Conservation (phyloP, 2,329 filamentous ascomycete species). For the Hypocreales sp. region DNA sequence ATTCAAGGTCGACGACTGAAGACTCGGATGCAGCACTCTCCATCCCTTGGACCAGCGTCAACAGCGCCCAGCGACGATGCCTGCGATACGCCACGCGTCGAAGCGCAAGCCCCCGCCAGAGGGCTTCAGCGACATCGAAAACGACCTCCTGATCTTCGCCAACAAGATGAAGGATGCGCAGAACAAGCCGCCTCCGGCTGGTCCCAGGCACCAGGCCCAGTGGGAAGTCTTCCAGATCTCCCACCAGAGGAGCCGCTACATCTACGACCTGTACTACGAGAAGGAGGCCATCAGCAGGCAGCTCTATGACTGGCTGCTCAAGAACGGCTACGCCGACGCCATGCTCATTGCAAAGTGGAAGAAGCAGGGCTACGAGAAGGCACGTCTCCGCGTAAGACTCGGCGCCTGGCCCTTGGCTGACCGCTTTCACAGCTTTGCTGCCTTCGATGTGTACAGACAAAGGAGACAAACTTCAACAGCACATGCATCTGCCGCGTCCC, state of each 20-base stretch:
- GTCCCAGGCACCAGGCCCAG: slow-evolving; percentile 71
- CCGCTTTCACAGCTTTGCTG: slow-evolving; percentile 57
- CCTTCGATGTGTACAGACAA: slow-evolving; percentile 93
- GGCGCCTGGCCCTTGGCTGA: slow-evolving; percentile 10
- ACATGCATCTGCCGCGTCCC: slow-evolving; percentile 96
- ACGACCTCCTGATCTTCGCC: slow-evolving; percentile 68
- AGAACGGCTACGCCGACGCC: slow-evolving; percentile 90
- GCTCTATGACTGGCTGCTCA: slow-evolving; percentile 90
- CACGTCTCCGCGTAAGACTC: slow-evolving; percentile 22
- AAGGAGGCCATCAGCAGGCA: slow-evolving; percentile 88
- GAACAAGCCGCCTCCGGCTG: slow-evolving; percentile 70
- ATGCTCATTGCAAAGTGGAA: slow-evolving; percentile 99
- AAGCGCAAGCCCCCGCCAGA: slow-evolving; percentile 73
- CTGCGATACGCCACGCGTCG: slow-evolving; percentile 57
- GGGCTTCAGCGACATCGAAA: slow-evolving; percentile 78
- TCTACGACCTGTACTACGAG: slow-evolving; percentile 96
- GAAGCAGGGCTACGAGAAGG: slow-evolving; percentile 98
- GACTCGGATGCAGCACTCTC: no score
- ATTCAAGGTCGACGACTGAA: no score
- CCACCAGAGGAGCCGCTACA: slow-evolving; percentile 81
- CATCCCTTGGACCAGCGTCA: not conserved
- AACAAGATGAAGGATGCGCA: slow-evolving; percentile 95
- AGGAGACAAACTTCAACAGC: slow-evolving; percentile 97
- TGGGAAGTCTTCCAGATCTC: slow-evolving; percentile 98
- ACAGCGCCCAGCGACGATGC: slow-evolving; percentile 46